Percentiles rank a stretch among this genome's conserved stretches.
These are phyloP conservation scores for Hordeum marinum DNA, from an alignment of 176 grass and related monocot genomes.

Conservation along the genomic window DNA sequence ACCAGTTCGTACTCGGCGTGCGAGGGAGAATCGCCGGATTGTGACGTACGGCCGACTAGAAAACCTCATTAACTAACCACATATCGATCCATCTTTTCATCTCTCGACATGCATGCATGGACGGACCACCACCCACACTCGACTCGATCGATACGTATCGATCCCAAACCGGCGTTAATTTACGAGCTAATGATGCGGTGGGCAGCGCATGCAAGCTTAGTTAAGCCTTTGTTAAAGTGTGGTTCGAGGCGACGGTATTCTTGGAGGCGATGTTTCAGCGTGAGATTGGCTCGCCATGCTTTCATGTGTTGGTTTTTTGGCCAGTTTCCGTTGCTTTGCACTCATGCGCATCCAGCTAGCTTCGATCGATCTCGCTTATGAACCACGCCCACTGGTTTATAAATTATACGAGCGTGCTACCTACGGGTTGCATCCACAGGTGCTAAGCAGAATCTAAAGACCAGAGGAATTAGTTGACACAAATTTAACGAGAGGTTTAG, in stretches of 20 bases:
- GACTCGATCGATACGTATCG: neutral
- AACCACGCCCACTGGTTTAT: neutral
- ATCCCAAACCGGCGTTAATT: neutral
- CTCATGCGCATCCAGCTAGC: neutral
- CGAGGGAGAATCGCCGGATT: neutral
- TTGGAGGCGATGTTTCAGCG: slow-evolving; percentile 1
- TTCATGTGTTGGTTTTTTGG: too few relatives aligned
- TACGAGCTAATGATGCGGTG: neutral
- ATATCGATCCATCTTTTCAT: too few relatives aligned
- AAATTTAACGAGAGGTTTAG: neutral
- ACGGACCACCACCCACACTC: neutral
- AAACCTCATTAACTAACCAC: neutral
- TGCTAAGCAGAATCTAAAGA: neutral
- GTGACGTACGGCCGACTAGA: neutral
- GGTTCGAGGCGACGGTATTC: neutral
- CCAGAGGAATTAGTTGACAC: neutral
- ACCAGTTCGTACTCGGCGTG: neutral
- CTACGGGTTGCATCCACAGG: neutral
- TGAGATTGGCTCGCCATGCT: neutral
- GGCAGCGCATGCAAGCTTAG: neutral
- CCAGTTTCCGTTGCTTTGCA: neutral
- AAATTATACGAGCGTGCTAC: neutral
- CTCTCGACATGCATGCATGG: neutral
- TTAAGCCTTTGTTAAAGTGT: neutral
- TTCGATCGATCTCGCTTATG: neutral